Evolutionary conservation across 2,329 filamentous ascomycete species (phyloP), one percentile per base, ranked within the genome.

Genomic region (Colletotrichum tofieldiae): DNA sequence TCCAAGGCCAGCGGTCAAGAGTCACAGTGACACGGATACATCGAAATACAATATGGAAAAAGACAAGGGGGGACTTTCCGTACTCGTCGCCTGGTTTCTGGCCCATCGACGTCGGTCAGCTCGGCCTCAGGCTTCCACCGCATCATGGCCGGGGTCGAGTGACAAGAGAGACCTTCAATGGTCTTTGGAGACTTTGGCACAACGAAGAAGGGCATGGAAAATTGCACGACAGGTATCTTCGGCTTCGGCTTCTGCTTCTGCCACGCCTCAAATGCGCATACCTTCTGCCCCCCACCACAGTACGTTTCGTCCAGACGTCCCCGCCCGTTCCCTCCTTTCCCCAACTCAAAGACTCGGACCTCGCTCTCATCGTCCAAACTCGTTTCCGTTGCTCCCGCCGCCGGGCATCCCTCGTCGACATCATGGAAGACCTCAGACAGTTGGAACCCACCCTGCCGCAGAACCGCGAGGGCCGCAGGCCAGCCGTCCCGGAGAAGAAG

Each of bases 351-450:
- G 39, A 62, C 56, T 58, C 26, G 32, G 56, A 29, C 65, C 26
- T 63, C 18, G 12, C 23, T 6, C 23, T 55, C 11, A 12, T 63
- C 69, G 43, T 72, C 69, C 58, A 54, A 59, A 63, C 56, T 39
- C 11, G 16, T n/a, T 11, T 63, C 65, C 58, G 56, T 56, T 11
- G 16, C 39, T 72, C 20, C 69, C 65, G 58, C 16, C 37, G 51
- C 16, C 52, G 5, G 23, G 49, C 41, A 67, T 35, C 39, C 35
- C 45, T 9, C 4, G 60, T 54, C 32, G 41, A 55, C 49, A 47
- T 37, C 43, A 77, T 77, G 76, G 73, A 75, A 37, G 71, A 73
- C n/a, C 35, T 72, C 65, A 70, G 52, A 65, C 32, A 37, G 29
- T 29, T 61, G 20, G 47, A 55, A 1, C 45, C 60, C 43, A 43